Percentiles rank a stretch among this genome's conserved stretches.
phyloP scores from a whole-genome alignment of 371 early-diverging fungal species.

The Choanephora cucurbitarum region DNA sequence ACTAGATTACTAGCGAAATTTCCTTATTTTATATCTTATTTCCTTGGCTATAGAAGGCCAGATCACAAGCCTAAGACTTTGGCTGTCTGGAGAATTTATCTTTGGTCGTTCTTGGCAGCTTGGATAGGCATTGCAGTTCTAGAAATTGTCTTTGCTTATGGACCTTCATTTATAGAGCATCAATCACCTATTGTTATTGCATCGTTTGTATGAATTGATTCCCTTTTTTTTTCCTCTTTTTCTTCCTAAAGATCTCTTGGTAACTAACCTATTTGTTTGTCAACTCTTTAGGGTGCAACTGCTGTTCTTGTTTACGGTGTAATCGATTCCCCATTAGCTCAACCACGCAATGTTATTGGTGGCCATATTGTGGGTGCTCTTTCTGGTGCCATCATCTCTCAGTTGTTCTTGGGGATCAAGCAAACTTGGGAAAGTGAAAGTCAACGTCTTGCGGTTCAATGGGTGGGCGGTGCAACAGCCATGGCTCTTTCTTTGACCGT shows the following conservation, averaged over 20 bases:
- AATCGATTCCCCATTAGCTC: conserved; percentile 72
- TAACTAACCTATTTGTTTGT: not conserved
- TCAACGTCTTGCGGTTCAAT: conserved; percentile 46
- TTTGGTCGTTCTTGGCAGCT: conserved; percentile 52
- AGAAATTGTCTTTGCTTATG: conserved; percentile 35
- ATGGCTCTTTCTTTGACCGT: conserved; percentile 63
- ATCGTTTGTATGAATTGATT: conserved; percentile 54
- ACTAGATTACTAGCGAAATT: conserved; percentile 3
- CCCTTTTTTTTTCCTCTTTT: no score
- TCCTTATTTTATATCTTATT: conserved; percentile 25
- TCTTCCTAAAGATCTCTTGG: no score
- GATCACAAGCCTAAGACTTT: conserved; percentile 7
- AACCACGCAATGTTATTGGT: conserved; percentile 67
- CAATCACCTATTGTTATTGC: conserved; percentile 45
- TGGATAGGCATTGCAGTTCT: conserved; percentile 46
- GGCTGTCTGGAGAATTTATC: conserved; percentile 36
- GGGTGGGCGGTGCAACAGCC: conserved; percentile 70
- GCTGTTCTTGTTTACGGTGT: conserved; percentile 74
- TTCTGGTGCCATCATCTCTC: conserved; percentile 63
- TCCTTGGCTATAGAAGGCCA: conserved; percentile 25
- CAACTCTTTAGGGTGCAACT: conserved; percentile 52
- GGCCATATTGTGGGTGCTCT: conserved; percentile 69
- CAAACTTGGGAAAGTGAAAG: conserved; percentile 26
- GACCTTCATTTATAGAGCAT: conserved; percentile 23
- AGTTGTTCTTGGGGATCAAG: conserved; percentile 54